Evolutionary conservation across 2,329 filamentous ascomycete species (phyloP).

Genomic region (Harringtonia lauricola): DNA sequence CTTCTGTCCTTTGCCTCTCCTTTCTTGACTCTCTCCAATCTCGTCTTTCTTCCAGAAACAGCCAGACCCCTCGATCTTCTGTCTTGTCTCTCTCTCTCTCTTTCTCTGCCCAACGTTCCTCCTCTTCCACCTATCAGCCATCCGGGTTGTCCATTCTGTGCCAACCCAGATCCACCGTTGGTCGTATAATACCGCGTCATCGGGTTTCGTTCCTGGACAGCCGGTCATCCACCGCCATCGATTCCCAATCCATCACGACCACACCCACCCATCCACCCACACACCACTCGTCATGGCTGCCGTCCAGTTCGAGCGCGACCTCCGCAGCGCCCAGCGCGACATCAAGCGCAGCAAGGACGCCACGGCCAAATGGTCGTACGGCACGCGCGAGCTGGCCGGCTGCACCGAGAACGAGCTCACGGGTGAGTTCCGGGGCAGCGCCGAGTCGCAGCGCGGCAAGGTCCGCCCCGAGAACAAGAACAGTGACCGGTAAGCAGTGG

Average conservation of each 20-base stretch:
- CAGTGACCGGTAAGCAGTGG: conserved; percentile 18
- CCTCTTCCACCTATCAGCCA: too few species aligned
- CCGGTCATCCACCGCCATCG: too few species aligned
- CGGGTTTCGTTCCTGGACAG: too few species aligned
- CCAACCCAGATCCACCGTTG: too few species aligned
- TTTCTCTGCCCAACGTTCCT: not conserved
- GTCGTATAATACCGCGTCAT: too few species aligned
- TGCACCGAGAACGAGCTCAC: conserved; percentile 9
- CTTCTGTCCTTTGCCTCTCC: not conserved
- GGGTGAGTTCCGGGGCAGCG: conserved; percentile 12
- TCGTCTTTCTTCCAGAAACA: not conserved
- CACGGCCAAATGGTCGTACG: conserved; percentile 29
- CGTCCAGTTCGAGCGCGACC: conserved; percentile 23
- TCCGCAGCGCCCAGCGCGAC: conserved; percentile 31
- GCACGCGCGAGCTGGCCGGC: conserved; percentile 21
- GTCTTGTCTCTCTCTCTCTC: not conserved
- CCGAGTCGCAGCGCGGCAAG: conserved; percentile 22
- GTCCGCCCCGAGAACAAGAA: conserved; percentile 13
- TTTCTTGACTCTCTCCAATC: not conserved
- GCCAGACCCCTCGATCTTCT: not conserved
- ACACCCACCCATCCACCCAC: not conserved
- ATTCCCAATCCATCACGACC: not conserved
- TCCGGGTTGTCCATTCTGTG: not conserved
- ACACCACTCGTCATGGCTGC: conserved; percentile 1
- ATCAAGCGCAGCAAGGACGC: conserved; percentile 33